phyloP scores from a whole-genome alignment of 306 rosid genomes.

The Ceratonia siliqua region DNA sequence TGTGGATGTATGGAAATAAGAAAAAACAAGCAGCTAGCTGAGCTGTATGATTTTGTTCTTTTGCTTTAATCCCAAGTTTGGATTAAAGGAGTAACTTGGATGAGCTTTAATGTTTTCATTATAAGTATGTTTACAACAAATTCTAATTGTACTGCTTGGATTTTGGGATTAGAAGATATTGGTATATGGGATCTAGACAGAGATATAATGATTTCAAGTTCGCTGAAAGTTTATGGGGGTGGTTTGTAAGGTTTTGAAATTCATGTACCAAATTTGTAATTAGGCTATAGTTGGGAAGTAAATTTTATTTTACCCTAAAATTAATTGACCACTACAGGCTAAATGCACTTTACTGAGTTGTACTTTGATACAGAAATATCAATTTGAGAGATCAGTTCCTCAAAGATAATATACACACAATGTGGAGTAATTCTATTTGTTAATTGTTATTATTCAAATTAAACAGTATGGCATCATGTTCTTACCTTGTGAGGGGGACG shows the following conservation, averaged over 20 bases:
- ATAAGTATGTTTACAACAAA: background rate
- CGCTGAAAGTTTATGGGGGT: no score
- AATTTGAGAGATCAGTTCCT: background rate
- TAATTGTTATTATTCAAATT: background rate
- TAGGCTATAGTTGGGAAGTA: no score
- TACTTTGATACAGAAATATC: background rate
- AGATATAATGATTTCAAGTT: no score
- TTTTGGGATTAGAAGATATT: no score
- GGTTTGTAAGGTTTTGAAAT: no score
- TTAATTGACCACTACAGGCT: background rate
- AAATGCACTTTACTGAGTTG: background rate
- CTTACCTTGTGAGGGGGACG: background rate
- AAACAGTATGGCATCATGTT: background rate
- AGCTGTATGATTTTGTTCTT: slow-evolving; percentile 19
- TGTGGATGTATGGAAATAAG: slow-evolving; percentile 18
- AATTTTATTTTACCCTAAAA: no score
- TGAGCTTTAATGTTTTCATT: background rate
- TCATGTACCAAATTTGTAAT: no score
- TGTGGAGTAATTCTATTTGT: background rate
- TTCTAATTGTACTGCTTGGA: background rate
- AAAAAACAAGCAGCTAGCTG: slow-evolving; percentile 7
- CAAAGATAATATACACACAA: background rate
- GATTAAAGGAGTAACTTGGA: slow-evolving; percentile 3
- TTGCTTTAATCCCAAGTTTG: slow-evolving; percentile 8
- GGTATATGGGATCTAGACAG: no score